A percentile compares a stretch with the other conserved stretches of the same genome.
Evolutionary conservation across 306 rosid genomes (phyloP).

Genomic region (Herpetospermum pedunculosum): DNA sequence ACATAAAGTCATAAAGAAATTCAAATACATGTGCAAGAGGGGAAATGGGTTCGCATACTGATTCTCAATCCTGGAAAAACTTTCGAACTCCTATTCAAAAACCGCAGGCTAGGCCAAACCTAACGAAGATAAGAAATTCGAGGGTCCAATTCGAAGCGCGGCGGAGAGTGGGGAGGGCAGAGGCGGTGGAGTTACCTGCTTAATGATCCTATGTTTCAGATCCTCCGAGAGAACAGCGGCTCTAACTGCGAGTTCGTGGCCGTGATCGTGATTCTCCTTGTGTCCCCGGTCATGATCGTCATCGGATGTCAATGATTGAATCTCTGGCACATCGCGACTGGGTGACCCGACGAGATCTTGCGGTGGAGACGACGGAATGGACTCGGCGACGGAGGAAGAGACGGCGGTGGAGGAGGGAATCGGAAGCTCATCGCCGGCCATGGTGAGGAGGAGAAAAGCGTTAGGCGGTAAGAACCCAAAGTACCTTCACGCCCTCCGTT

Average conservation of each 20-base stretch:
- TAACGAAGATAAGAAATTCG: not conserved
- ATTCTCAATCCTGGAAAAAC: not conserved
- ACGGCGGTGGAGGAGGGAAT: slow-evolving; percentile 19
- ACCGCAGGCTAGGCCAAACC: not conserved
- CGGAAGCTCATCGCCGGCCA: slow-evolving; percentile 56
- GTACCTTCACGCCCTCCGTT: slow-evolving; percentile 32
- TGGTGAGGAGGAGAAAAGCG: slow-evolving; percentile 27
- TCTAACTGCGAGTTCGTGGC: slow-evolving; percentile 29
- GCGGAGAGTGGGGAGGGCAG: not conserved
- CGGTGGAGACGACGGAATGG: slow-evolving; percentile 22
- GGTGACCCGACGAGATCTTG: slow-evolving; percentile 33
- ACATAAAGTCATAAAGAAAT: not conserved
- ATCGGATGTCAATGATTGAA: slow-evolving; percentile 34
- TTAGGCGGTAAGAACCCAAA: slow-evolving; percentile 14
- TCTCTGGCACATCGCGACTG: slow-evolving; percentile 24
- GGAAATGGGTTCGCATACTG: not conserved
- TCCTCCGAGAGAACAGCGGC: slow-evolving; percentile 47
- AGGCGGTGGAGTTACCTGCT: slow-evolving; percentile 43
- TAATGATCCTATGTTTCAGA: slow-evolving; percentile 62
- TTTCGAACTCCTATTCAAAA: not conserved
- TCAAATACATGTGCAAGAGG: not conserved
- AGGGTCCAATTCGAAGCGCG: not conserved
- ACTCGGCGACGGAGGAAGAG: slow-evolving; percentile 14
- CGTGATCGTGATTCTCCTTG: slow-evolving; percentile 25
- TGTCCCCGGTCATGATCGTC: slow-evolving; percentile 29